Evolutionary conservation across 495 filamentous ascomycete genomes (phyloP), one percentile per base, ranked within the genome.

Genomic region (Annulohypoxylon maeteangense): DNA sequence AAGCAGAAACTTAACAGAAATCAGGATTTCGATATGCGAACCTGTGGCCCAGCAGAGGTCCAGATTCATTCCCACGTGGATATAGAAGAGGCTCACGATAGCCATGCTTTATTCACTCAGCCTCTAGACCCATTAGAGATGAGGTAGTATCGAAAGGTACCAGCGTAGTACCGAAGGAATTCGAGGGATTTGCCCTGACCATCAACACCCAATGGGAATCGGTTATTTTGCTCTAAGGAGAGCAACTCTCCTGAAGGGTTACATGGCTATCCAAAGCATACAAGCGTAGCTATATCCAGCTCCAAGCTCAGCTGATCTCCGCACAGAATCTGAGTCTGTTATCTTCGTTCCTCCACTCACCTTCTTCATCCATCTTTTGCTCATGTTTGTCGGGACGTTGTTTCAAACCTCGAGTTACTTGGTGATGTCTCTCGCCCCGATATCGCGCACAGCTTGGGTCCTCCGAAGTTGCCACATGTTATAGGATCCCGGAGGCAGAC

Each of bases 391-490:
- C 1, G 22, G 44, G 11, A 47, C 20, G 11, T 29, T 27, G 12
- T 34, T 23, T 40, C 45, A 27, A 53, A 11, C 14, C 20, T 38
- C 59, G 31, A 53, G 1, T 27, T 38, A 27, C 31, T 18, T 7
- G 45, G 31, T 51, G 45, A 62, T 62, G 44, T 16, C 40, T 23
- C 31, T 51, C 40, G 22, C 31, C 40, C 25, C 63, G 63, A 50
- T 25, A 50, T 29, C 40, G 27, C 50, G 40, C 25, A 32, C 25
- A 25, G 32, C 25, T 47, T 12, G 25, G 53, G 63, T 29, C 25
- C 45, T 23, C 16, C 22, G 53, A 16, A 31, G n/a, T 32, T 31
- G 23, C 1, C 10, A 32, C 7, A 31, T 42, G 22, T 12, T 5
- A 34, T 36, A 50, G 45, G 23, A 44, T 44, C 25, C 10, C n/a